These are phyloP conservation scores for Aspergillus sp. DNA, from an alignment of 2,329 filamentous ascomycete species.

Conservation along the genomic window DNA sequence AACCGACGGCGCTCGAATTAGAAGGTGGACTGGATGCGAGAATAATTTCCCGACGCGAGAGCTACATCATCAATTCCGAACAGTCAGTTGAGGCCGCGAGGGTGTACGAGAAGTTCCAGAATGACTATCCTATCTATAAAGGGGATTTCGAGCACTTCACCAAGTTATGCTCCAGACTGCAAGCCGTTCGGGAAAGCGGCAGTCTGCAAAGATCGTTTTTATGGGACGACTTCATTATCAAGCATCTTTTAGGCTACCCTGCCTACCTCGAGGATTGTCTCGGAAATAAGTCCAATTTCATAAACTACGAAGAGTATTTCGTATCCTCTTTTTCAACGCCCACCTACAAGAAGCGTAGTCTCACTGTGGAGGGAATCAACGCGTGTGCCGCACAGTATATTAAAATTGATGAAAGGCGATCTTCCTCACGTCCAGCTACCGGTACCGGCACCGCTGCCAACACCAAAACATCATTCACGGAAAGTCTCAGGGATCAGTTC, in stretches of 20 bases:
- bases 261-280: conserved; percentile 31
- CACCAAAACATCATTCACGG: conserved; percentile 24
- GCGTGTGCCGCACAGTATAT: conserved; percentile 27
- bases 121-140: conserved; percentile 39
- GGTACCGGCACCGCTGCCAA: not conserved
- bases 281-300: conserved; percentile 23
- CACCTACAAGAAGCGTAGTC: conserved; percentile 36
- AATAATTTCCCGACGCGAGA: conserved; percentile 22
- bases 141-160: conserved; percentile 41
- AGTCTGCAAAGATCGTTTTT: conserved; percentile 36
- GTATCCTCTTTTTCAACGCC: conserved; percentile 29
- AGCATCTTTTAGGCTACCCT: conserved; percentile 38
- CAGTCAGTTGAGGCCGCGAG: conserved; percentile 23
- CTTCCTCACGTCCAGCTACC: not conserved
- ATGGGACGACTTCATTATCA: conserved; percentile 49
- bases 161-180: conserved; percentile 38
- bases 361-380: conserved; percentile 33
- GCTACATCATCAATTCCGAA: conserved; percentile 20
- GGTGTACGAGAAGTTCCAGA: conserved; percentile 39
- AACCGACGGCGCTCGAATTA: not conserved
- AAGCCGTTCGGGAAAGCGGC: conserved; percentile 29
- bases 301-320: conserved; percentile 44
- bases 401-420: conserved; percentile 2
- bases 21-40: conserved; percentile 5
- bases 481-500: conserved; percentile 25